A percentile compares a stretch with the other conserved stretches of the same genome.
These are phyloP conservation scores for Serendipita sp. DNA, from an alignment of 768 basidiomycete genomes.

Conservation along the genomic window DNA sequence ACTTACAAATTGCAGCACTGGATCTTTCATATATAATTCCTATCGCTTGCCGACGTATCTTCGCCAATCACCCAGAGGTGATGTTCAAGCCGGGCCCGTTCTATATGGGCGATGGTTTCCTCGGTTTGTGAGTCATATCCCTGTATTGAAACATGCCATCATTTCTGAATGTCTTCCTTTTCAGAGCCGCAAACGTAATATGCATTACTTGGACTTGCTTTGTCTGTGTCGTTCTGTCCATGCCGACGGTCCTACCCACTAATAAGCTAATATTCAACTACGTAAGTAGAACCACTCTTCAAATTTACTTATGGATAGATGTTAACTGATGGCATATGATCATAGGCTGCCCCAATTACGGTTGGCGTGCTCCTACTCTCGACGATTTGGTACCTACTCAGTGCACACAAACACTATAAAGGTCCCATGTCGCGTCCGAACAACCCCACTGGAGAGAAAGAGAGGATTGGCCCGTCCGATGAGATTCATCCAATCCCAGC, in stretches of 20 bases:
- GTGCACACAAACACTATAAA: conserved; percentile 37
- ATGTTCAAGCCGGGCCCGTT: conserved; percentile 75
- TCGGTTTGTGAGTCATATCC: neutral
- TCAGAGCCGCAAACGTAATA: conserved; percentile 39
- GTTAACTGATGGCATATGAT: neutral
- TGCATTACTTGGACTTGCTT: conserved; percentile 58
- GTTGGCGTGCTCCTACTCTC: conserved; percentile 8
- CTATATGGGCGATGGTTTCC: conserved; percentile 52
- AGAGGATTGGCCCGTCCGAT: no score
- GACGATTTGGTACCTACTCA: conserved; percentile 36
- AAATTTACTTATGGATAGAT: neutral
- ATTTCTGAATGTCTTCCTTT: conserved; percentile 6
- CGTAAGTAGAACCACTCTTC: conserved; percentile 25
- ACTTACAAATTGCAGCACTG: conserved; percentile 11
- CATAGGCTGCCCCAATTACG: neutral
- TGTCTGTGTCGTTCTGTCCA: conserved; percentile 51
- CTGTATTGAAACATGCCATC: neutral
- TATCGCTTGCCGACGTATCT: conserved; percentile 52
- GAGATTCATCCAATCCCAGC: no score
- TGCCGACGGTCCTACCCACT: conserved; percentile 54
- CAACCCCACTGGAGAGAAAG: no score
- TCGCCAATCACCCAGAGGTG: conserved; percentile 60
- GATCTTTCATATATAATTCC: conserved; percentile 73
- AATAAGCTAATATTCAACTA: conserved; percentile 67
- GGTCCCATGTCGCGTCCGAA: conserved; percentile 31